Conservation (phyloP, 164 flowering plant genomes). For the Stephania japonica region DNA sequence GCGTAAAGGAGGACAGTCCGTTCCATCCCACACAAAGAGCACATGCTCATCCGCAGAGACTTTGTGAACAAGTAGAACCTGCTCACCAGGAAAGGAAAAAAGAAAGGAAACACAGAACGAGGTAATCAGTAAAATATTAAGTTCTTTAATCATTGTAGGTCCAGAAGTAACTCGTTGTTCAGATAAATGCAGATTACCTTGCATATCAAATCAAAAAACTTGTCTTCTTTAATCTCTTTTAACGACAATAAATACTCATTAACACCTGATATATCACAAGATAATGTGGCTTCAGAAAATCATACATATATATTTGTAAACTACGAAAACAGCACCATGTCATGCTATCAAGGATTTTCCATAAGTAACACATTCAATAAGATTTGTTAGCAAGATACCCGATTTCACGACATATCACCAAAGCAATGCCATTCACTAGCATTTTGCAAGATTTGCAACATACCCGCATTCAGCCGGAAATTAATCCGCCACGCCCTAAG, state of each 20-base stretch:
- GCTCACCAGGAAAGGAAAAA: neutral
- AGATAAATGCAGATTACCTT: neutral
- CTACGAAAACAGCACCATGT: neutral
- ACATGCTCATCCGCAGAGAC: neutral
- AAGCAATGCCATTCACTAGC: neutral
- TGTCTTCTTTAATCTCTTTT: neutral
- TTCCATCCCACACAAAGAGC: slow-evolving; percentile 2
- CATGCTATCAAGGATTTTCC: no score
- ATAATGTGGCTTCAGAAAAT: neutral
- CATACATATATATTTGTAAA: neutral
- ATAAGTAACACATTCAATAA: neutral
- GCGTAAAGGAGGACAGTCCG: slow-evolving; percentile 1
- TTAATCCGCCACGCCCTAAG: neutral
- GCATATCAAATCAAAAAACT: neutral
- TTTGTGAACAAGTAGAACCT: neutral
- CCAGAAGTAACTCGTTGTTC: neutral
- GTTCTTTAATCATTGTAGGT: neutral
- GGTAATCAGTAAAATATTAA: neutral
- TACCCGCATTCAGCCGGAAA: neutral
- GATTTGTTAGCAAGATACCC: no score
- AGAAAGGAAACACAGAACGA: neutral
- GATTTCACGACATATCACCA: neutral
- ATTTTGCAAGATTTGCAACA: neutral
- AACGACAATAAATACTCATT: neutral
- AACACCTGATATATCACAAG: neutral